These are phyloP conservation scores for Xerocomellus amylosporus DNA, from an alignment of 768 basidiomycete genomes.

Conservation along the genomic window DNA sequence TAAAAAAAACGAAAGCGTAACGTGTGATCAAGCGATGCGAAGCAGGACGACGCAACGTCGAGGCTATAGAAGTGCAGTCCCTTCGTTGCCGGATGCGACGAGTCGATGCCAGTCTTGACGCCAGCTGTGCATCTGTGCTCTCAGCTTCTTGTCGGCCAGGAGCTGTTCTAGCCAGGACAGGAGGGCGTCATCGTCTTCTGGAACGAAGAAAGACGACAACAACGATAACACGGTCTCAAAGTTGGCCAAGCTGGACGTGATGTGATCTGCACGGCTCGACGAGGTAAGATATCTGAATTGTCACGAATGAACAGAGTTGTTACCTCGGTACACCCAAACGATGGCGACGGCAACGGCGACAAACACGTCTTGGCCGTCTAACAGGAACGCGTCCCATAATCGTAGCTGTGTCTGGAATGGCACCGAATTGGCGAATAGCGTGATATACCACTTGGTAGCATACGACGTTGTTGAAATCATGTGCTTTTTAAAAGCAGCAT, in stretches of 20 bases:
- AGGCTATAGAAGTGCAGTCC: slow-evolving; percentile 53
- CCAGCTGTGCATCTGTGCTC: slow-evolving; percentile 71
- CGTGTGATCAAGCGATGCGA: slow-evolving; percentile 3
- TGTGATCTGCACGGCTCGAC: slow-evolving; percentile 56
- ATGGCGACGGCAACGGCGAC: slow-evolving; percentile 83
- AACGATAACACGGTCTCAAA: slow-evolving; percentile 93
- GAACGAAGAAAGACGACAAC: slow-evolving; percentile 92
- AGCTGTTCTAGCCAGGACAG: slow-evolving; percentile 75
- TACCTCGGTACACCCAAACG: slow-evolving; percentile 88
- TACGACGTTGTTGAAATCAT: slow-evolving; percentile 92
- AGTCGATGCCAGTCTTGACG: slow-evolving; percentile 74
- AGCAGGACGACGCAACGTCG: not conserved
- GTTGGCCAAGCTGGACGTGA: slow-evolving; percentile 71
- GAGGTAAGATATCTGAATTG: slow-evolving; percentile 1
- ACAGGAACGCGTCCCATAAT: slow-evolving; percentile 90
- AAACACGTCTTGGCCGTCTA: slow-evolving; percentile 89
- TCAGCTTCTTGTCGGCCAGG: slow-evolving; percentile 61
- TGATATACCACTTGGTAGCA: slow-evolving; percentile 99
- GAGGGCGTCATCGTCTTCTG: slow-evolving; percentile 82
- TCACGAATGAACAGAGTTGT: slow-evolving; percentile 21
- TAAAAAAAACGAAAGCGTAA: slow-evolving; percentile 13
- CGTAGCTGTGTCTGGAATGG: slow-evolving; percentile 94
- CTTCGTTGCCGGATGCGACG: slow-evolving; percentile 62
- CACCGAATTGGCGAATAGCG: slow-evolving; percentile 91
- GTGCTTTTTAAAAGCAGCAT: slow-evolving; percentile 79